A percentile compares a stretch with the other conserved stretches of the same genome.
phyloP scores from a whole-genome alignment of 371 early-diverging fungal genomes.

The Zopfochytrium polystomum region DNA sequence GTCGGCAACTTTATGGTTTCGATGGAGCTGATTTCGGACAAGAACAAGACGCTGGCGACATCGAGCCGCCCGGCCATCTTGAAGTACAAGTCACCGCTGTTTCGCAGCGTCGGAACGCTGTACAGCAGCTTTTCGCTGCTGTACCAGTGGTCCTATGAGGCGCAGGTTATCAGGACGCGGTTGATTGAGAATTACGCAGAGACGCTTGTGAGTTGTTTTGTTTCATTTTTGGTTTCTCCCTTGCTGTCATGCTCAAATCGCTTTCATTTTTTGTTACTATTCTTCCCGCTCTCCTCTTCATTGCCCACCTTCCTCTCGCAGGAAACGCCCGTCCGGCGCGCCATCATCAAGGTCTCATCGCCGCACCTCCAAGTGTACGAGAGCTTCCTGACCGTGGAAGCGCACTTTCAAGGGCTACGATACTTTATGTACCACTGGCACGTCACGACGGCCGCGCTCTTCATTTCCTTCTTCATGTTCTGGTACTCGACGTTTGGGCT shows the following conservation, averaged over 20 bases:
- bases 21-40: constrained; percentile 56
- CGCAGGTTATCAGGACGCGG: constrained; percentile 62
- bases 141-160: constrained; percentile 64
- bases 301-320: too few species aligned
- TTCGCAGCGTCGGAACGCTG: constrained; percentile 62
- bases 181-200: constrained; percentile 72
- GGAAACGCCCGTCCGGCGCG: constrained; percentile 61
- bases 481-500: constrained; percentile 71
- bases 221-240: constrained; percentile 1
- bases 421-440: constrained; percentile 79
- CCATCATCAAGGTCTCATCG: constrained; percentile 62
- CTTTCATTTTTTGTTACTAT: background rate
- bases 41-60: constrained; percentile 49
- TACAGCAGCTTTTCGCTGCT: constrained; percentile 66
- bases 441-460: constrained; percentile 67
- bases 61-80: constrained; percentile 73
- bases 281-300: background rate
- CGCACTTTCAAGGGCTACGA: constrained; percentile 85
- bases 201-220: constrained; percentile 41
- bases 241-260: constrained; percentile 12
- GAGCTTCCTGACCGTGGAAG: constrained; percentile 65
- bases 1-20: constrained; percentile 87
- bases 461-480: constrained; percentile 67
- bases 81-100: constrained; percentile 67
- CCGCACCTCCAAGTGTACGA: constrained; percentile 70